Percentiles rank a stretch among this genome's conserved stretches.
Conservation (phyloP, 2,329 filamentous ascomycete species). For the Xylariaceae sp. region DNA sequence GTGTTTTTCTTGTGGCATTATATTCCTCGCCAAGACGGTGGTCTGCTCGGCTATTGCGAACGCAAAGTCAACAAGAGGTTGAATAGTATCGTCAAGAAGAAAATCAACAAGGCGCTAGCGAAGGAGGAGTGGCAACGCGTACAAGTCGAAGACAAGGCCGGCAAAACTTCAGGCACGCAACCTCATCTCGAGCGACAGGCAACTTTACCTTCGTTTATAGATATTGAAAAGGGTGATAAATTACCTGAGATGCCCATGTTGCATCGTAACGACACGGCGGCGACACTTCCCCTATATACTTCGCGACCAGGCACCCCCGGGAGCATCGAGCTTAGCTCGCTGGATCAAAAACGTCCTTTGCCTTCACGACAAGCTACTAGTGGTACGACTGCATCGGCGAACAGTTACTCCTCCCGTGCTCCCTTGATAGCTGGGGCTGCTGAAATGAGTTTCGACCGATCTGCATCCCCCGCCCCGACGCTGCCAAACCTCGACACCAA, state of each 20-base stretch:
- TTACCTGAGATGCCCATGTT: conserved; percentile 65
- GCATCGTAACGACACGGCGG: conserved; percentile 64
- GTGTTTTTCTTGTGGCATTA: conserved; percentile 91
- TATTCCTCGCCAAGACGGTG: conserved; percentile 82
- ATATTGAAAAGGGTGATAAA: conserved; percentile 56
- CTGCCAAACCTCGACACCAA: conserved; percentile 43
- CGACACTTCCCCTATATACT: conserved; percentile 67
- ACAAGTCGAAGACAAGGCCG: conserved; percentile 57
- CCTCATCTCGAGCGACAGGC: conserved; percentile 60
- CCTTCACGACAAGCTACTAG: conserved; percentile 49
- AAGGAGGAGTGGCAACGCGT: conserved; percentile 72
- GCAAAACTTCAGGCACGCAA: conserved; percentile 62
- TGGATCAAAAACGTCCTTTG: conserved; percentile 59
- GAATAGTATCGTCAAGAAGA: conserved; percentile 81
- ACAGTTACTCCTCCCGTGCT: conserved; percentile 69
- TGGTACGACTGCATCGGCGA: conserved; percentile 62
- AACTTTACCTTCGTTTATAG: conserved; percentile 70
- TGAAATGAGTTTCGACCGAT: conserved; percentile 62
- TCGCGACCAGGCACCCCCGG: conserved; percentile 64
- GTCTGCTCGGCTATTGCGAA: conserved; percentile 84
- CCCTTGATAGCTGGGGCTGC: conserved; percentile 67
- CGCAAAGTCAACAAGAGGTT: conserved; percentile 89
- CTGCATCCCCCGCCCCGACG: conserved; percentile 47
- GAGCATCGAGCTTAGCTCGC: conserved; percentile 58
- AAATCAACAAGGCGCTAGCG: conserved; percentile 86